These are phyloP conservation scores for Arctium lappa DNA, from an alignment of 129 eudicot species.

Conservation along the genomic window DNA sequence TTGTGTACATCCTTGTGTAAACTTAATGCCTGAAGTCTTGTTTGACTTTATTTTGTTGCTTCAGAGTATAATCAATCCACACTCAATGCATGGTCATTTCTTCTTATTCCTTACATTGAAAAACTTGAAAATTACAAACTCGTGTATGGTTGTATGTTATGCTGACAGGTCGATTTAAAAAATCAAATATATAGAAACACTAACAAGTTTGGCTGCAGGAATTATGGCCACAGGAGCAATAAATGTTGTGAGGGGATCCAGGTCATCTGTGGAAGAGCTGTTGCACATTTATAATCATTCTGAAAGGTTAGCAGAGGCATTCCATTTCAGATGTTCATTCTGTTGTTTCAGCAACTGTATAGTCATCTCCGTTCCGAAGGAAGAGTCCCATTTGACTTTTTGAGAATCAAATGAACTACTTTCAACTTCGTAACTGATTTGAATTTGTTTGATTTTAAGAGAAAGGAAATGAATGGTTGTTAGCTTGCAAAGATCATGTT, in stretches of 20 bases:
- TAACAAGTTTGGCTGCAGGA: constrained; percentile 46
- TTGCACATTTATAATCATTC: constrained; percentile 91
- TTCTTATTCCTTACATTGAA: constrained; percentile 2
- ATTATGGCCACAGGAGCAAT: constrained; percentile 96
- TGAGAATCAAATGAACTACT: constrained; percentile 1
- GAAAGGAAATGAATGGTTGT: not conserved
- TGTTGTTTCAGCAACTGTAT: not conserved
- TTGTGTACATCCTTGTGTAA: not conserved
- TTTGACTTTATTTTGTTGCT: not conserved
- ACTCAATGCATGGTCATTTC: not conserved
- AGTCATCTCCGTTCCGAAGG: not conserved
- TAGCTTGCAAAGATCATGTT: constrained; percentile 11
- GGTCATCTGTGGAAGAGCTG: constrained; percentile 90
- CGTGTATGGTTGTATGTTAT: not conserved
- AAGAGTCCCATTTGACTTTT: not conserved
- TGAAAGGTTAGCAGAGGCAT: constrained; percentile 59
- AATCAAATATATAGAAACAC: not conserved
- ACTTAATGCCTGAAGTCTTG: not conserved
- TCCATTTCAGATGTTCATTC: not conserved
- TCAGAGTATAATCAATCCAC: not conserved
- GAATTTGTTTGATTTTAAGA: not conserved
- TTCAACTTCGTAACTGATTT: constrained; percentile 9
- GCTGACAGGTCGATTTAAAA: not conserved
- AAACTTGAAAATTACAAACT: constrained; percentile 6
- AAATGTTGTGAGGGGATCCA: constrained; percentile 90